Base-by-base conservation (phyloP, 805 yeast species). In the Candida hungchunana region DNA sequence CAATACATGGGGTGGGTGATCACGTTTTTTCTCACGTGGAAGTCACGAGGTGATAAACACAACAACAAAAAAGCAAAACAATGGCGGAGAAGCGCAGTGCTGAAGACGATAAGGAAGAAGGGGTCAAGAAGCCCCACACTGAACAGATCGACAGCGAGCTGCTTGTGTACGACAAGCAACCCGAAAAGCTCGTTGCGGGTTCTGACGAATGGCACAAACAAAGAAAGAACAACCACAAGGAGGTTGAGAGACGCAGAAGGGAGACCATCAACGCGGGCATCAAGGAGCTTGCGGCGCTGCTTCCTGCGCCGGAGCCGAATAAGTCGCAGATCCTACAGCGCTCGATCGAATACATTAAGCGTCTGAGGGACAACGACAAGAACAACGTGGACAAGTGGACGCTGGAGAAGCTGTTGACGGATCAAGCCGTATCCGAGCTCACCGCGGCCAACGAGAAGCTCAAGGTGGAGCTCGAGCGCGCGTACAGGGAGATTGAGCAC, bases 301-400 rank as follows among this genome's bases (percentile, higher is more conserved):
- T 89, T 37, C 96, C 96, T 13, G 77, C 85, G 11, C 75, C 79
- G 32, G 96, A 87, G 55, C 76, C 85, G 37, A 90, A 90, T 62
- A 93, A 93, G 68, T 83, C 97, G 13, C 90, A 87, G 58, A 85
- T 90, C 41, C 69, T 93, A 48, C 79, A 78, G 53, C 73, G 90
- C 41, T 95, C 96, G 4, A 90, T 86, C 22, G 96, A 89, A 56
- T 87, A 83, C 55, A 93, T 93, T 58, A 79, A 82, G 60, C 76
- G 89, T 62, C 73, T 93, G 56, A 85, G 88, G 62, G 96, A 86
- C 51, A 86, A 85, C 51, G 97, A 89, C 62, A 80, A 77, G 60
- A 79, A 82, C 52, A 84, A 85, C 56, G 81, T 87, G 51, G 96
- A 90, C 62, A 90, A 93, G 66, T 86, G 95, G 86, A 89, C 97